Evolutionary conservation across 495 filamentous ascomycete species (phyloP), one percentile per base, ranked within the genome.

Genomic region (Lophium mytilinum): DNA sequence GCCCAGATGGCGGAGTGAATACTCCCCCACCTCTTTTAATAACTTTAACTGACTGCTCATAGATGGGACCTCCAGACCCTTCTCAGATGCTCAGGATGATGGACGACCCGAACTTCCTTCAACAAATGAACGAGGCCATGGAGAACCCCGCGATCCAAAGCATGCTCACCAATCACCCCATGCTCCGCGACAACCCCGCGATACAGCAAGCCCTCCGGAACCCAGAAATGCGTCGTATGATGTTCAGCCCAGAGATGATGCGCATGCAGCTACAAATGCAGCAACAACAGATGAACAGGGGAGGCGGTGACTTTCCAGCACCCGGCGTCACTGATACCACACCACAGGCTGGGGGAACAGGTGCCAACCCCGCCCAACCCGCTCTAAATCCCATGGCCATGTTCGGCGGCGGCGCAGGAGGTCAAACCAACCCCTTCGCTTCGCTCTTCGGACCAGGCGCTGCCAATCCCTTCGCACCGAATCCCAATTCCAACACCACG

Each of bases 1-100:
- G 94, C 15, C 88, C 92, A 45, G 94, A 99, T 72, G 93, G 93
- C 57, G 94, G 94, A 40, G 94, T 97, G 79, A 79, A 92, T 85
- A n/a, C 40, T 37, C 48, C 12, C 9, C 19, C 21, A 62, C 36
- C 34, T 12, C 6, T 15, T 49, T 41, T 18, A 45, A 17, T n/a
- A 42, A 37, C 15, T 34, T 66, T 76, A 63, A 78, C 64, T 53
- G 45, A 57, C 55, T 35, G 17, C 24, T 19, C 41, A 11, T 41
- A 96, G 92, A 97, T 96, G 92, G 90, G 89, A 9, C 85, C 90
- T 43, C 88, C 89, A 8, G 81, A 81, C 65, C 78, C 87, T 40
- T 90, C 96, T 18, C 74, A 83, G 50, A 81, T 99, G 73, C 80
- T 88, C 19, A 75, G 81, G 43, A 89, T 95, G 84, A 83, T 99